Conservation (phyloP, 345 rosid species). For the Murraya koenigii region DNA sequence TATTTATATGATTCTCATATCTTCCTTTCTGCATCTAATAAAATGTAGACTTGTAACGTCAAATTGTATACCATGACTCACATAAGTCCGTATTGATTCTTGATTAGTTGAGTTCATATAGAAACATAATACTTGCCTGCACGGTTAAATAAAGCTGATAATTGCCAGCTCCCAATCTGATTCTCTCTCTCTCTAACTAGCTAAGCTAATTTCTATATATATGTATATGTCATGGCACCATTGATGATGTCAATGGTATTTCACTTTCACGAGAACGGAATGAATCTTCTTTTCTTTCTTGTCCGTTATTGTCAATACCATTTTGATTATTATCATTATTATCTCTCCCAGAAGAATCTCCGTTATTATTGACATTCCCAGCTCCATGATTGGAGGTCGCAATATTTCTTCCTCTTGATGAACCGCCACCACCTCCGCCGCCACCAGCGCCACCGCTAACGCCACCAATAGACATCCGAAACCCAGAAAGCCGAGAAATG, state of each 20-base stretch:
- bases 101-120: no score
- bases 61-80: no score
- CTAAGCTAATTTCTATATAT: neutral
- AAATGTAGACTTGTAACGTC: no score
- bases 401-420: neutral
- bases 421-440: neutral
- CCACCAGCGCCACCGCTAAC: neutral
- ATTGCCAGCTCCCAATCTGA: neutral
- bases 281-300: neutral
- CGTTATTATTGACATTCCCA: neutral
- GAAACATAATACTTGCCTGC: neutral
- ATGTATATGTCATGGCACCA: slow-evolving; percentile 19
- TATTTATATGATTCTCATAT: no score
- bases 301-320: neutral
- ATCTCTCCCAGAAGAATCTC: neutral
- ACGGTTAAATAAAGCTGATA: neutral
- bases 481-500: slow-evolving; percentile 53
- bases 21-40: no score
- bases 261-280: slow-evolving; percentile 40
- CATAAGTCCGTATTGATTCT: no score
- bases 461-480: slow-evolving; percentile 41
- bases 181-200: neutral
- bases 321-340: neutral
- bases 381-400: neutral
- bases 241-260: slow-evolving; percentile 34